Evolutionary conservation across 1,139 yeast genomes (phyloP).

Genomic region (Kurtzmaniella quercitrusa): DNA sequence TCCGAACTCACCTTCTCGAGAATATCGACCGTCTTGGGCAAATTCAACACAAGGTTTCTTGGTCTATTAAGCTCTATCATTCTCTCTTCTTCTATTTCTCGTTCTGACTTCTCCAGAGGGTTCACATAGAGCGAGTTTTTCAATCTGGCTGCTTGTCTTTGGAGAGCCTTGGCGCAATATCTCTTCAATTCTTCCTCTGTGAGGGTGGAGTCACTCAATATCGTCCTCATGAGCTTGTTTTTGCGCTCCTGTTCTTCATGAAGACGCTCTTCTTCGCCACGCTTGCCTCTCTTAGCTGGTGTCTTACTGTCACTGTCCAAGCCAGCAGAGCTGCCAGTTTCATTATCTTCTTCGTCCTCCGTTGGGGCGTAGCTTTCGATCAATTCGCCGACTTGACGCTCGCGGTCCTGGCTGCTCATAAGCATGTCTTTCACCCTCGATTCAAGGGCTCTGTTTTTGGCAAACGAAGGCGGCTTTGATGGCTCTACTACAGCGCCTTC

Average conservation of each 20-base stretch:
- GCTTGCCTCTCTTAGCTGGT: neutral
- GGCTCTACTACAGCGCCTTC: constrained; percentile 36
- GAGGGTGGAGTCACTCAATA: constrained; percentile 23
- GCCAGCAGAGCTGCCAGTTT: too few species aligned
- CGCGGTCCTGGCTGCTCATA: constrained; percentile 23
- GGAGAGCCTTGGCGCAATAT: constrained; percentile 6
- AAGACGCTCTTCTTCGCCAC: neutral
- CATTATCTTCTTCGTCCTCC: neutral
- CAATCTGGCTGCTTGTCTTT: constrained; percentile 16
- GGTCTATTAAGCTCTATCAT: constrained; percentile 43
- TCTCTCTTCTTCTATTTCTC: constrained; percentile 18
- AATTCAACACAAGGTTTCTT: constrained; percentile 41
- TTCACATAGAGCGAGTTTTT: constrained; percentile 18
- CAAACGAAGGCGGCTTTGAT: constrained; percentile 81
- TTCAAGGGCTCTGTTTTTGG: constrained; percentile 40
- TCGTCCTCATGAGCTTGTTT: constrained; percentile 14
- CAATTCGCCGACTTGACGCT: constrained; percentile 38
- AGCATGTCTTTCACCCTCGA: constrained; percentile 25
- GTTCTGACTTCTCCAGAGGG: constrained; percentile 20
- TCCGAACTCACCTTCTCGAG: constrained; percentile 55
- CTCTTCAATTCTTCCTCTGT: constrained; percentile 14
- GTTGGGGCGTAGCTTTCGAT: constrained; percentile 30
- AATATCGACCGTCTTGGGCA: constrained; percentile 55
- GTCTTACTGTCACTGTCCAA: too few species aligned
- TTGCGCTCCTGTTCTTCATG: constrained; percentile 8